Base-by-base conservation (phyloP, 2,329 filamentous ascomycete species). In the Cercospora sesami region DNA sequence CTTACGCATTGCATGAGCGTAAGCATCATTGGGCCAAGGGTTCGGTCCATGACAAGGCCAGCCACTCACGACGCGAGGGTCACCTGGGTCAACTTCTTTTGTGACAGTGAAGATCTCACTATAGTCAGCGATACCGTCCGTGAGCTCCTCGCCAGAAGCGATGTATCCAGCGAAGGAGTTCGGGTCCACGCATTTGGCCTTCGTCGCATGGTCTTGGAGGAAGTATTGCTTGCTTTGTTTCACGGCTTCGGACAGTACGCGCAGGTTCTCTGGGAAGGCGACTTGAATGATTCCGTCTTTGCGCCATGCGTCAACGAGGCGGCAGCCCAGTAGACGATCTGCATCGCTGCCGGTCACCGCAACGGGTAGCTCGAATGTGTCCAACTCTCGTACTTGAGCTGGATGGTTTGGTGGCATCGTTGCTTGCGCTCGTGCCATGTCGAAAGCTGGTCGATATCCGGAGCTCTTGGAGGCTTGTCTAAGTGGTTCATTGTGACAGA, bases 41-140 rank as follows among this genome's bases (percentile, higher is more conserved):
- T 51, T 66, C 2, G 66, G 58, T 12, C 66, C 66, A 28, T 68
- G 66, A 53, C 66, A 68, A 2, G 66, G 66, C 66, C 66, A 68
- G 5, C 51, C 26, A 1, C 28, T 31, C 48, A 63, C 21, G 28
- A 68, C 63, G 7, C 66, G 63, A 31, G 57, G 36, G 39, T 68
- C 66, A 30, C 42, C 53, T 8, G 26, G 36, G 31, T 48, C 10
- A 9, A 66, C 63, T 36, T 68, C 66, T 55, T 68, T 68, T 4
- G 66, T 68, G 16, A 68, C 63, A 5, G 66, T 68, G 63, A 68
- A 68, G 48, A 68, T 68, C 36, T 68, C 66, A 16, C 57, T 62
- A 39, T 68, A 68, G 48, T 68, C 66, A 12, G 66, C 66, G 26
- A 68, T 68, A 5, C 66, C 66, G 28, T 65, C 66, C 21, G 66